Base-by-base conservation (phyloP, 2,329 filamentous ascomycete genomes). In the Microcera coccophila region DNA sequence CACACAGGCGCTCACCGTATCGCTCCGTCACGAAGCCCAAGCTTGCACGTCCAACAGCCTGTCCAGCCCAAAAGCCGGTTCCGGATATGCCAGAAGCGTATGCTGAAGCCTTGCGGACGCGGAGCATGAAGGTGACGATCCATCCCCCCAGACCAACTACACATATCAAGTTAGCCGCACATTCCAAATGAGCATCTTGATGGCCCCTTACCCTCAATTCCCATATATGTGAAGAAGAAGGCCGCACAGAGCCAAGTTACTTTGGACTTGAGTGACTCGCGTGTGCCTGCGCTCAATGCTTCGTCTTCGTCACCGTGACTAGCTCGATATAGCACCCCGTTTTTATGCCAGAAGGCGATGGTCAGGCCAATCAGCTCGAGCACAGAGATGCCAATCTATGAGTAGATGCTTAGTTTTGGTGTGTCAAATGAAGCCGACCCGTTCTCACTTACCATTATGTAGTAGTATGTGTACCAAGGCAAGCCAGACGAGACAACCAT, bases 111-210 rank as follows among this genome's bases (percentile, higher is more conserved):
- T 82, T 66, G 12, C 87, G 76, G 9, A 87, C 81, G 11, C 78
- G 75, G 5, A 87, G 78, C 84, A 90, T 90, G 61, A 90, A 90
- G 0, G 81, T 82, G 24, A 88, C 82, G 24, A 90, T 81, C 87
- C 87, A 91, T 4, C 87, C 87, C 17, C 85, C 84, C 1, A 89
- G 72, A 0, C 81, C 82, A 38, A 85, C 67, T 70, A 14, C 1
- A 15, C 2, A 3, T 26, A 15, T 58, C 20, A 62, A 46, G 38
- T 35, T 15, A 33, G 12, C 18, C 14, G 22, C 37, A 18, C n/a
- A 10, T 10, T 29, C 11, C 21, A 12, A 4, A 12, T 36, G 12
- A 24, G 14, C 22, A 26, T 12, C 22, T 12, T 7, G 12, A 14
- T 17, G 5, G 33, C 7, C 8, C n/a, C n/a, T 26, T 45, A 67